Percentiles rank a stretch among this genome's conserved stretches.
Evolutionary conservation across 768 basidiomycete genomes (phyloP).

Genomic region (Glaciozyma martinii): DNA sequence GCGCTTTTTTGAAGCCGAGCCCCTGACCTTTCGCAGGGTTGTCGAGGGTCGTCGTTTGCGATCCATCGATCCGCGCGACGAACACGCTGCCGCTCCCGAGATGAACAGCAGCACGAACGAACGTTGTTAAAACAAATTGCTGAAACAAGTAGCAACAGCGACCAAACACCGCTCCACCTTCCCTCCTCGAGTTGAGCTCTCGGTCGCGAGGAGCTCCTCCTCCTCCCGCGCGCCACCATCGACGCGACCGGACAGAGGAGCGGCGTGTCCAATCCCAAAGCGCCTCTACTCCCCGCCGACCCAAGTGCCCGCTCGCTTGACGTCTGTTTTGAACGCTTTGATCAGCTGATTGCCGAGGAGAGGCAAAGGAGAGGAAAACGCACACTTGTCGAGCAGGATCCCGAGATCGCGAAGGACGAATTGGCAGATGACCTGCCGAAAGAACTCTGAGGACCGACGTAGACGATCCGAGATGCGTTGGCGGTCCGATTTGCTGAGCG

Average conservation of each 20-base stretch:
- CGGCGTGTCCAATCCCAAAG: neutral
- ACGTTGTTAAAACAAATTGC: neutral
- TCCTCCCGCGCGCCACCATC: neutral
- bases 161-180: neutral
- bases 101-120: neutral
- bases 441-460: conserved; percentile 79
- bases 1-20: too few relatives aligned
- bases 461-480: conserved; percentile 61
- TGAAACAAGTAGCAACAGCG: neutral
- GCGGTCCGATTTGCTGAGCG: conserved; percentile 59
- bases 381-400: conserved; percentile 70
- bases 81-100: too few relatives aligned
- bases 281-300: conserved; percentile 11
- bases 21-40: too few relatives aligned
- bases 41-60: too few relatives aligned
- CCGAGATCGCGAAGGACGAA: conserved; percentile 84
- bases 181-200: too few relatives aligned
- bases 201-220: too few relatives aligned
- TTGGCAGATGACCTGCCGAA: conserved; percentile 74
- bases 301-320: conserved; percentile 30
- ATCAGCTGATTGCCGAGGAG: neutral
- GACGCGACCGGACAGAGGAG: neutral
- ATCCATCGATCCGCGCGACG: too few relatives aligned
- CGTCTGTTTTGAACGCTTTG: conserved; percentile 6
- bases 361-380: neutral